Evolutionary conservation across 2,329 filamentous ascomycete species (phyloP).

Genomic region (Colletotrichum spaethianum): DNA sequence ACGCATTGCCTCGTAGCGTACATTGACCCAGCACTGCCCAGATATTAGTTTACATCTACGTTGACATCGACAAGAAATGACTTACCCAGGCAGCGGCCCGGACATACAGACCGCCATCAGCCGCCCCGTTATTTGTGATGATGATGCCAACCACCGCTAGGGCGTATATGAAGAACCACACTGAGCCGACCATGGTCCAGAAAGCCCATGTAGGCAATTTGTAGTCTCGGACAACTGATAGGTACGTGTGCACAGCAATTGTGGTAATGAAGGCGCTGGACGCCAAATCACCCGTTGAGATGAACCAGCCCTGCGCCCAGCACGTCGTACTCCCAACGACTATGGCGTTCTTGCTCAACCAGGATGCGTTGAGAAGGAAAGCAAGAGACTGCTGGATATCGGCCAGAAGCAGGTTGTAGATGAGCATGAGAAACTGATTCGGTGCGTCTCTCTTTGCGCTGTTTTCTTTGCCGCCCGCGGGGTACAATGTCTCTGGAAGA

Average conservation of each 20-base stretch:
- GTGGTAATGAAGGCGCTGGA: conserved; percentile 70
- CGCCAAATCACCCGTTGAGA: conserved; percentile 70
- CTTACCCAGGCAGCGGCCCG: conserved; percentile 68
- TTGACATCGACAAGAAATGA: conserved; percentile 66
- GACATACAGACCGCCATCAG: conserved; percentile 58
- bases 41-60: conserved; percentile 71
- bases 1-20: conserved; percentile 64
- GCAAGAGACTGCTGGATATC: conserved; percentile 71
- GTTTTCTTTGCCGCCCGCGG: conserved; percentile 38
- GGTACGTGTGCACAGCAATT: conserved; percentile 72
- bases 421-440: conserved; percentile 72
- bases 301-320: conserved; percentile 69
- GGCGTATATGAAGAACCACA: conserved; percentile 62
- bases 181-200: conserved; percentile 54
- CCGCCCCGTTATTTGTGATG: conserved; percentile 29
- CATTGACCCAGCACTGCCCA: conserved; percentile 72
- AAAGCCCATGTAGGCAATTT: conserved; percentile 62
- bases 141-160: conserved; percentile 29
- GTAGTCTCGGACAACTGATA: conserved; percentile 65
- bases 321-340: conserved; percentile 63
- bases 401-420: conserved; percentile 72
- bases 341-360: conserved; percentile 63
- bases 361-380: conserved; percentile 69
- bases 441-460: conserved; percentile 40
- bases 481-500: conserved; percentile 45